phyloP scores from a whole-genome alignment of 352 stramenopile genomes.

The Pythium plurisporium region DNA sequence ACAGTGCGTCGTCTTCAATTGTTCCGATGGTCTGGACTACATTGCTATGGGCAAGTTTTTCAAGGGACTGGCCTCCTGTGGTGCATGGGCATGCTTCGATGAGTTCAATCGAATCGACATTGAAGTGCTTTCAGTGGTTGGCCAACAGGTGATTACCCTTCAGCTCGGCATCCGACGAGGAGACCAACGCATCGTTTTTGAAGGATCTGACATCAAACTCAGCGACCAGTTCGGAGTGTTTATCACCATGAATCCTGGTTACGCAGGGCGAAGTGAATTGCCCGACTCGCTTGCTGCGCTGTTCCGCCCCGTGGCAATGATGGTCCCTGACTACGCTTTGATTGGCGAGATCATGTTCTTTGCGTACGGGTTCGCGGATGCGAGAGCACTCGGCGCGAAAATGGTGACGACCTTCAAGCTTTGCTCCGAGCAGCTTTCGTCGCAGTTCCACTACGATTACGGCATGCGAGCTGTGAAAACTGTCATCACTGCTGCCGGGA shows the following conservation, averaged over 20 bases:
- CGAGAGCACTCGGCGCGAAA: constrained; percentile 58
- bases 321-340: constrained; percentile 88
- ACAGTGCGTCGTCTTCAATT: constrained; percentile 95
- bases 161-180: constrained; percentile 83
- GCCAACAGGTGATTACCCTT: constrained; percentile 90
- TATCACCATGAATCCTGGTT: constrained; percentile 91
- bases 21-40: constrained; percentile 92
- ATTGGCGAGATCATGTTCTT: constrained; percentile 92
- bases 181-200: constrained; percentile 89
- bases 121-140: constrained; percentile 84
- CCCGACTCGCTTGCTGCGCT: constrained; percentile 82
- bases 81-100: constrained; percentile 90
- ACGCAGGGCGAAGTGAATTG: constrained; percentile 82
- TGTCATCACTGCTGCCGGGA: constrained; percentile 84
- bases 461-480: constrained; percentile 90
- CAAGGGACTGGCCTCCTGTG: constrained; percentile 91
- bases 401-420: constrained; percentile 90
- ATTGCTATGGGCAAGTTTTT: constrained; percentile 95
- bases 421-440: constrained; percentile 86
- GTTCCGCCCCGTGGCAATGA: constrained; percentile 89
- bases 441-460: constrained; percentile 90
- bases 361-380: constrained; percentile 74
- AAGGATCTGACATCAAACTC: constrained; percentile 93
- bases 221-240: constrained; percentile 90
- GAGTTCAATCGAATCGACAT: constrained; percentile 91